These are phyloP conservation scores for Diaporthe vaccinii DNA, from an alignment of 2,329 filamentous ascomycete species.

Conservation along the genomic window DNA sequence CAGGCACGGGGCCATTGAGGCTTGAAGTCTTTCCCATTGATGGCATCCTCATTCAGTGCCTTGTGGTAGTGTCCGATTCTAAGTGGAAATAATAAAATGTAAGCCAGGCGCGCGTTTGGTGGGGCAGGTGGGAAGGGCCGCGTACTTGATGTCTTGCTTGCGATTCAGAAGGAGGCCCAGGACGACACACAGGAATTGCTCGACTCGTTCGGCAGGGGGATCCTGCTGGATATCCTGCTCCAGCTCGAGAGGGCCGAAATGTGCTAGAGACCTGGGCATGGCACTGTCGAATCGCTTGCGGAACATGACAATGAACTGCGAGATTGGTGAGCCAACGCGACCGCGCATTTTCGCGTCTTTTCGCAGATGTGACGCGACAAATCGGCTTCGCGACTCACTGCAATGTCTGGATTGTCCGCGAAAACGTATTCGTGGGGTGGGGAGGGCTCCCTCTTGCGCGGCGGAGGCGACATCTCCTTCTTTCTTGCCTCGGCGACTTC, in stretches of 20 bases:
- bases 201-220: slow-evolving; percentile 85
- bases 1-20: slow-evolving; percentile 90
- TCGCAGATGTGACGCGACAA: slow-evolving; percentile 54
- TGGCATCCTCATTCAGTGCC: slow-evolving; percentile 88
- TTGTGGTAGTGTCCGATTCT: slow-evolving; percentile 94
- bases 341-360: slow-evolving; percentile 69
- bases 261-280: slow-evolving; percentile 87
- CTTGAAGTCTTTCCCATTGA: slow-evolving; percentile 77
- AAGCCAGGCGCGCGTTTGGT: slow-evolving; percentile 27
- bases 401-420: slow-evolving; percentile 91
- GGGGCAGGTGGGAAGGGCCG: slow-evolving; percentile 11
- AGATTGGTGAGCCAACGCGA: slow-evolving; percentile 52
- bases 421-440: slow-evolving; percentile 91
- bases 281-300: slow-evolving; percentile 91
- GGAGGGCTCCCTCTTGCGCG: slow-evolving; percentile 85
- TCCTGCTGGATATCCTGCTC: slow-evolving; percentile 86
- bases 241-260: slow-evolving; percentile 95
- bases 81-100: slow-evolving; percentile 32
- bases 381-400: slow-evolving; percentile 74
- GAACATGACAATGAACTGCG: slow-evolving; percentile 97
- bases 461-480: slow-evolving; percentile 70
- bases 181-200: slow-evolving; percentile 90
- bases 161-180: slow-evolving; percentile 91
- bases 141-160: slow-evolving; percentile 99
- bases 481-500: slow-evolving; percentile 57